A percentile compares a stretch with the other conserved stretches of the same genome.
phyloP scores from a whole-genome alignment of 768 basidiomycete species.

The Mycena vulgaris region DNA sequence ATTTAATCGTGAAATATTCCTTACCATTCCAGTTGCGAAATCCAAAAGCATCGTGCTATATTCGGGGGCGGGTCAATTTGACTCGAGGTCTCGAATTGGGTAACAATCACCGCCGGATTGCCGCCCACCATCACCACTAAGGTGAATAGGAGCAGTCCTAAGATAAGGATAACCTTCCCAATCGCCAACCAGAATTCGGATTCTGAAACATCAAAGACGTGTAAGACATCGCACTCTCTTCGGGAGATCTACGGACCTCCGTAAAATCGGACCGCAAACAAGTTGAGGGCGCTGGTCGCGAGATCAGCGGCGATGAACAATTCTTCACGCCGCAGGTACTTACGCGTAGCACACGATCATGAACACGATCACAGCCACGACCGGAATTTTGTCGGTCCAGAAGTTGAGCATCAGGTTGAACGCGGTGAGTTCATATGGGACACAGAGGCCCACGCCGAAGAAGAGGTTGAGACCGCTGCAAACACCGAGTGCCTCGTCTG shows the following conservation, averaged over 20 bases:
- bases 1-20: background rate
- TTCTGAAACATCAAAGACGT: slow-evolving; percentile 49
- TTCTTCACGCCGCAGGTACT: background rate
- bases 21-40: slow-evolving; percentile 65
- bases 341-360: slow-evolving; percentile 54
- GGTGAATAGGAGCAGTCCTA: slow-evolving; percentile 65
- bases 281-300: slow-evolving; percentile 55
- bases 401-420: slow-evolving; percentile 68
- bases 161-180: slow-evolving; percentile 64
- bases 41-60: slow-evolving; percentile 66
- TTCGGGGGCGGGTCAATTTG: slow-evolving; percentile 60
- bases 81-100: background rate
- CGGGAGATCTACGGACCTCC: slow-evolving; percentile 52
- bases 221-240: background rate
- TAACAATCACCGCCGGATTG: slow-evolving; percentile 24
- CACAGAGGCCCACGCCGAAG: slow-evolving; percentile 58
- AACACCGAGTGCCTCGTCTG: slow-evolving; percentile 71
- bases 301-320: too few relatives aligned
- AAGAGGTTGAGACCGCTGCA: slow-evolving; percentile 72
- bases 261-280: slow-evolving; percentile 65
- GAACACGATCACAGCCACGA: slow-evolving; percentile 61
- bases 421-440: slow-evolving; percentile 68
- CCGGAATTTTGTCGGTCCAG: slow-evolving; percentile 68
- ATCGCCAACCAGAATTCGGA: slow-evolving; percentile 70
- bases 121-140: slow-evolving; percentile 66